Base-by-base conservation (phyloP, 2,329 filamentous ascomycete species). In the Aciculosporium take region DNA sequence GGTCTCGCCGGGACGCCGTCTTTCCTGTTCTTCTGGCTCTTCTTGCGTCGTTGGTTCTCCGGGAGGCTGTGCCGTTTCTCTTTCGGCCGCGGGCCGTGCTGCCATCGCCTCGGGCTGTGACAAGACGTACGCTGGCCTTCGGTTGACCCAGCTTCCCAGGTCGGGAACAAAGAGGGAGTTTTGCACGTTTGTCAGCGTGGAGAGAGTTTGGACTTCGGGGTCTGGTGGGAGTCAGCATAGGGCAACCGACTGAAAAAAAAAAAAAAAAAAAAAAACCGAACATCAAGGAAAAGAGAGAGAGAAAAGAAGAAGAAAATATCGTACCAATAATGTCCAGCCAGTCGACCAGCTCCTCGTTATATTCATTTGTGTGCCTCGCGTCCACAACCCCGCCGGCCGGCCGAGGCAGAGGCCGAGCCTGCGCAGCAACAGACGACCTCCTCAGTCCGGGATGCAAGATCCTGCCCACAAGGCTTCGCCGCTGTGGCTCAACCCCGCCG, bases 151-250 rank as follows among this genome's bases (percentile, higher is more conserved):
- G 44, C 69, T 66, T 31, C 85, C 85, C n/a, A 93, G 67, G 48
- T 87, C 80, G 0, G 86, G 86, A 2, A 93, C 66, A 59, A 93
- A 93, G 8, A 94, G 74, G 0, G 85, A 91, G 56, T 94, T 94
- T 53, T 93, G 85, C 17, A 94, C 79, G 53, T 94, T 94, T 33
- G 84, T 93, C 8, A 93, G 71, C 12, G 84, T 89, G 0, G 84
- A 85, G 3, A 94, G 65, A 0, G 85, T 85, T 28, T 84, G 77
- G 3, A 94, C 79, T 62, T 93, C 84, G 32, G 85, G 84, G 52
- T 93, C 85, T 87, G 48, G 18, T 23, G 15, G 23, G n/a, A 5
- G n/a, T 36, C 31, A n/a, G 30, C 27, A 7, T 10, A 8, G 9
- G n/a, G 5, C 2, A 17, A 17, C n/a, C n/a, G n/a, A n/a, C n/a